A percentile compares a stretch with the other conserved stretches of the same genome.
Conservation (phyloP, 495 filamentous ascomycete genomes). For the Sordaria brevicollis region DNA sequence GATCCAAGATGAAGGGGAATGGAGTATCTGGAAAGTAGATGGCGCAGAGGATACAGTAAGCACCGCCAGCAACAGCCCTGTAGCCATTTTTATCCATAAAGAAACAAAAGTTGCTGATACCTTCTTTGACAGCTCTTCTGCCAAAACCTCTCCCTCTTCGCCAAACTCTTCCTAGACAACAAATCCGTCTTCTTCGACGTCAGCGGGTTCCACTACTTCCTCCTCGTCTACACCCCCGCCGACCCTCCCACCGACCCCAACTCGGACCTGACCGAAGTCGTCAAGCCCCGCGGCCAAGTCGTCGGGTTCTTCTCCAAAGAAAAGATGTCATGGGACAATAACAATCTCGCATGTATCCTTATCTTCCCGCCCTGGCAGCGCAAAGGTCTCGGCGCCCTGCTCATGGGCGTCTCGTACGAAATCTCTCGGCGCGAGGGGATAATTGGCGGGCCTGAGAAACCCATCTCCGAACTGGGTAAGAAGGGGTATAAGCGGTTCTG, state of each 20-base stretch:
- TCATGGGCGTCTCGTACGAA: slow-evolving; percentile 91
- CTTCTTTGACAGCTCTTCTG: slow-evolving; percentile 62
- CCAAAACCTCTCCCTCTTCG: slow-evolving; percentile 91
- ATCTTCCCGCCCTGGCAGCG: slow-evolving; percentile 94
- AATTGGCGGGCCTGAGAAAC: slow-evolving; percentile 88
- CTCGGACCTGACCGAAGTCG: neutral
- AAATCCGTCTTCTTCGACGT: slow-evolving; percentile 99
- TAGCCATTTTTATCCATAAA: neutral
- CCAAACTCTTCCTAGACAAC: slow-evolving; percentile 95
- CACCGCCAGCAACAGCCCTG: slow-evolving; percentile 4
- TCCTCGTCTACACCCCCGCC: slow-evolving; percentile 58
- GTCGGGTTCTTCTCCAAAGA: slow-evolving; percentile 98
- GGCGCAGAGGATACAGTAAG: slow-evolving; percentile 68
- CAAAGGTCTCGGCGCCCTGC: slow-evolving; percentile 73
- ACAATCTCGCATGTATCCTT: slow-evolving; percentile 94
- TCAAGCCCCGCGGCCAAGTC: slow-evolving; percentile 39
- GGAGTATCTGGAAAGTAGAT: slow-evolving; percentile 81
- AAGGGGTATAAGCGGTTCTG: slow-evolving; percentile 76
- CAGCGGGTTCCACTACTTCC: slow-evolving; percentile 87
- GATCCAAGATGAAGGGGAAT: slow-evolving; percentile 43
- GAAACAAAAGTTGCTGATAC: neutral
- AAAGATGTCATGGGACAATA: slow-evolving; percentile 97
- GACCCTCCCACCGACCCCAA: slow-evolving; percentile 22
- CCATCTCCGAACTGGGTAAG: slow-evolving; percentile 72
- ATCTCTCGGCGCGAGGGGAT: slow-evolving; percentile 76